These are phyloP conservation scores for Hypocrella siamensis DNA, from an alignment of 2,329 filamentous ascomycete species.

Conservation along the genomic window DNA sequence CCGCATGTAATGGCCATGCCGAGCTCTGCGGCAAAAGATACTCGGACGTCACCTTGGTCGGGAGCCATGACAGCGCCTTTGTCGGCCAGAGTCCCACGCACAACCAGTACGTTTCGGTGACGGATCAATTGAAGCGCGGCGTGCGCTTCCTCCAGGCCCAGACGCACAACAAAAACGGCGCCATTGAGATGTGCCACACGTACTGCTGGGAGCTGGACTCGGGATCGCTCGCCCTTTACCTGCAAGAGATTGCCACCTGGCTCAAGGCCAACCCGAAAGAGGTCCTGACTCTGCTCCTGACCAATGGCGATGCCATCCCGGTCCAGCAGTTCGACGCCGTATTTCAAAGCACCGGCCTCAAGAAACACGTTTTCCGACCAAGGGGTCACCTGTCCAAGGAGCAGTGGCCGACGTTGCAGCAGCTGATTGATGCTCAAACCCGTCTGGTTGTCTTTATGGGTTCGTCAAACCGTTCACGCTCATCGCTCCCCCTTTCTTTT, in stretches of 20 bases:
- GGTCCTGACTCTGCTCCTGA: conserved; percentile 47
- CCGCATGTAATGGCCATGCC: conserved; percentile 40
- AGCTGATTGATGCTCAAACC: conserved; percentile 45
- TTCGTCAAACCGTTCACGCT: conserved; percentile 10
- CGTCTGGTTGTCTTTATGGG: conserved; percentile 60
- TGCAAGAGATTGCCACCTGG: conserved; percentile 43
- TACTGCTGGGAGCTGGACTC: conserved; percentile 42
- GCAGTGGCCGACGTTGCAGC: conserved; percentile 54
- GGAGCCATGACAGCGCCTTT: conserved; percentile 51
- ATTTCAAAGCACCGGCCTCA: conserved; percentile 40
- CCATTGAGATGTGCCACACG: conserved; percentile 49
- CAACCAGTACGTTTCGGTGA: conserved; percentile 45
- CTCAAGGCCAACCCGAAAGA: conserved; percentile 42
- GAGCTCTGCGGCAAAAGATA: conserved; percentile 41
- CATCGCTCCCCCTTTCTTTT: neutral
- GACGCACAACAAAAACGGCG: conserved; percentile 36
- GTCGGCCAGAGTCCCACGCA: conserved; percentile 36
- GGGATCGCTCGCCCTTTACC: conserved; percentile 37
- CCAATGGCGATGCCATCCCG: conserved; percentile 42
- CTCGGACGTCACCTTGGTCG: conserved; percentile 44
- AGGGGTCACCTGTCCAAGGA: conserved; percentile 22
- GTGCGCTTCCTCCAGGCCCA: conserved; percentile 51
- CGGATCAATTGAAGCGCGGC: conserved; percentile 42
- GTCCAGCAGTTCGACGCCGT: conserved; percentile 37
- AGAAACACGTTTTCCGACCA: conserved; percentile 39